Percentiles rank a stretch among this genome's conserved stretches.
phyloP scores from a whole-genome alignment of 805 yeast species.

The Candida piceae region DNA sequence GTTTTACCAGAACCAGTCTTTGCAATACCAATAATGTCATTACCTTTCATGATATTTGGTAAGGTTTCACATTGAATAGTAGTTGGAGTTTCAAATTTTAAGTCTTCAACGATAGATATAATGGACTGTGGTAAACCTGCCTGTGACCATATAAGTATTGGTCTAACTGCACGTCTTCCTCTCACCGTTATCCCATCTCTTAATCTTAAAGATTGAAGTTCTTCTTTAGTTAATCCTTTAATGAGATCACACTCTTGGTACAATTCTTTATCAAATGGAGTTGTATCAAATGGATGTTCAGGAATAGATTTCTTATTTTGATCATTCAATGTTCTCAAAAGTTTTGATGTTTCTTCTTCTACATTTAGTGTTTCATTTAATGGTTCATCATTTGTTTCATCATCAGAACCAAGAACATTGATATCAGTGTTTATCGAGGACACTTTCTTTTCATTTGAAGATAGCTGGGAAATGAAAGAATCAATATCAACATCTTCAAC shows the following conservation, averaged over 20 bases:
- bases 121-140: constrained; percentile 66
- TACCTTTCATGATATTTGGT: constrained; percentile 85
- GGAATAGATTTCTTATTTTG: constrained; percentile 49
- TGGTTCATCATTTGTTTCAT: too few species aligned
- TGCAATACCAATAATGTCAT: constrained; percentile 90
- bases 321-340: constrained; percentile 37
- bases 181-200: constrained; percentile 63
- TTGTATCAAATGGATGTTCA: constrained; percentile 40
- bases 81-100: constrained; percentile 63
- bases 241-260: constrained; percentile 58
- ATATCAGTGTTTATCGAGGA: too few species aligned
- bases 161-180: constrained; percentile 56
- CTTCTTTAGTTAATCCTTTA: constrained; percentile 42
- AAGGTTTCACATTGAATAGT: constrained; percentile 88
- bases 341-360: constrained; percentile 28
- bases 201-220: constrained; percentile 49
- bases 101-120: constrained; percentile 44
- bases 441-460: too few species aligned
- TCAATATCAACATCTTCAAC: constrained; percentile 6
- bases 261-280: constrained; percentile 55
- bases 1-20: constrained; percentile 98
- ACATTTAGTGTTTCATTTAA: too few species aligned
- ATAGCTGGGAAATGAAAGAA: too few species aligned
- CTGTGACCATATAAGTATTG: constrained; percentile 74
- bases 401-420: too few species aligned